Base-by-base conservation (phyloP, 768 basidiomycete genomes). In the Suillus alpinus region DNA sequence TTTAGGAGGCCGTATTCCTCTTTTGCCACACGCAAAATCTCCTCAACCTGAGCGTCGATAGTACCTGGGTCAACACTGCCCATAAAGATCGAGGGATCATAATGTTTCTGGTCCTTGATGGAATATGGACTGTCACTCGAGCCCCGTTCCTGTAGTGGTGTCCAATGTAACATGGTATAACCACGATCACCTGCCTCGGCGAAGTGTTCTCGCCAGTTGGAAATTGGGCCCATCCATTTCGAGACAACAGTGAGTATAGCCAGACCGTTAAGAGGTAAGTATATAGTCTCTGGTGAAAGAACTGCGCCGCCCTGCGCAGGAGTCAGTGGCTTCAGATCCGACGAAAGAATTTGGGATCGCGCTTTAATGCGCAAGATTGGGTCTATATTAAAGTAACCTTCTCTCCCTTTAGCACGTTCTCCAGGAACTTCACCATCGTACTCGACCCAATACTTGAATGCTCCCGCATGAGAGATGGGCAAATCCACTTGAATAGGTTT, bases 141-240 rank as follows among this genome's bases (percentile, higher is more conserved):
- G 23, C 97, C 97, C 37, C 95, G 81, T 71, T 92, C 89, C 75
- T 99, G 96, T 6, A 99, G 78, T 0, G 97, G 97, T 0, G 96
- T 92, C 80, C 91, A 99, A 70, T 99, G 97, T 46, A 99, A 78
- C 94, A 98, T 97, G 56, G 95, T 99, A 79, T 99, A 99, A 1
- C 97, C 96, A 52, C 96, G 81, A 57, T 92, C 82, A 57, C 87
- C 85, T 12, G 94, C 91, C 75, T 95, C 94, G 53, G 83, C 80
- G 65, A 97, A 92, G 70, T 92, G 86, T 3, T 81, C 80, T 47
- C 76, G 80, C 97, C 97, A 98, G 34, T 87, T 79, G 12, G 78
- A 73, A 39, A 93, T 74, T 1, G 89, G 82, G 2, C 95, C 96
- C 93, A 98, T 97, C 97, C 97, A 99, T 73, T 99, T 99, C 1